Base-by-base conservation (phyloP, 2,329 filamentous ascomycete species). In the Paraconiothyrium sp. region DNA sequence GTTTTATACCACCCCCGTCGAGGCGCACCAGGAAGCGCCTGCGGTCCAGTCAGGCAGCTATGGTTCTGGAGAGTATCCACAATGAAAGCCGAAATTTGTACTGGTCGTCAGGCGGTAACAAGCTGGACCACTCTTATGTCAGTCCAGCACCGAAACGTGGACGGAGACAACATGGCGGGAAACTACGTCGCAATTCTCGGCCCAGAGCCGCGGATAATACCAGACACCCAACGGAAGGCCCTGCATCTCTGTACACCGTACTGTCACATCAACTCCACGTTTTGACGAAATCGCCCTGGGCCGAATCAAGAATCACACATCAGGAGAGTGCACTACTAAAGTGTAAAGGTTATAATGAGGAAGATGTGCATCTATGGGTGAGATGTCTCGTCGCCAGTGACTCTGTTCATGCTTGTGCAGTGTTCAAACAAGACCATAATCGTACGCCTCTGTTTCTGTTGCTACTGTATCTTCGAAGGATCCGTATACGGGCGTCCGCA, bases 391-490 rank as follows among this genome's bases (percentile, higher is more conserved):
- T 71, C 16, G 60, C 66, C 20, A 52, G 30, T 7, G 60, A 61
- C 8, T 73, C 72, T 14, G 54, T 60, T n/a, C 22, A 44, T 9
- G 73, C 71, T 11, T 65, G 67, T 34, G 57, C 48, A 4, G 58
- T 70, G 3, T 74, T 78, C 22, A 58, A 58, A 30, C 49, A 60
- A 11, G 58, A 57, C 8, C 9, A 50, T 5, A 48, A 63, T 13
- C 56, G 27, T 4, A 71, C 73, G 11, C 73, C 76, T n/a, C 54
- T 75, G 2, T 78, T 76, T 59, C 35, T 78, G 11, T 60, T 78
- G 9, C 60, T 72, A 10, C 57, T 78, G 13, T 77, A 72, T 46
- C 65, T 78, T 46, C 74, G 71, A 9, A 73, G 76, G n/a, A 67
- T 67, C 32, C 65, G 66, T 35, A 69, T 78, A 9, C 67, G 54